A percentile compares a stretch with the other conserved stretches of the same genome.
These are phyloP conservation scores for Lotmaria passim DNA, from an alignment of 208 protist species.

Conservation along the genomic window DNA sequence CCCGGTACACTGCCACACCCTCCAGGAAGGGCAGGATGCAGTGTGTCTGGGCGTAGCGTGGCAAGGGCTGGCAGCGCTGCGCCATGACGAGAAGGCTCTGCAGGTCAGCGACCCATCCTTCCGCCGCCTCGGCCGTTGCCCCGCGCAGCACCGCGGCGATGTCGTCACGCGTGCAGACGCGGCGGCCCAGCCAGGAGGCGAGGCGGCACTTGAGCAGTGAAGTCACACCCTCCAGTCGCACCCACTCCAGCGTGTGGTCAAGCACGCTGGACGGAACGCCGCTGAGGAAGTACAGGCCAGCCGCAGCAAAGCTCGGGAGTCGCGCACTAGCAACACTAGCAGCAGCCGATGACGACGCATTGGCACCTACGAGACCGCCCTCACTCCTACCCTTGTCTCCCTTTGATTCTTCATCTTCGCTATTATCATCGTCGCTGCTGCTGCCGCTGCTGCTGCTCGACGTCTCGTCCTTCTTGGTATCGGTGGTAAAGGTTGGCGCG, in stretches of 20 bases:
- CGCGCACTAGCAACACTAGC: neutral
- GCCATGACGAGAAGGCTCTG: constrained; percentile 33
- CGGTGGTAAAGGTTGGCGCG: neutral
- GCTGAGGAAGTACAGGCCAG: constrained; percentile 65
- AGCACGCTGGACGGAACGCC: constrained; percentile 48
- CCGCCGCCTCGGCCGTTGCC: constrained; percentile 13
- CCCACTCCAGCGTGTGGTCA: constrained; percentile 39
- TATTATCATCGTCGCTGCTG: constrained; percentile 26
- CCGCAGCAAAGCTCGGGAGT: constrained; percentile 53
- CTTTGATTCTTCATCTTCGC: constrained; percentile 7
- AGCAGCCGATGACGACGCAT: neutral
- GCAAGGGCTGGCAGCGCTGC: constrained; percentile 58
- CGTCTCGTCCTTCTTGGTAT: neutral
- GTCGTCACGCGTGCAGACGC: constrained; percentile 28
- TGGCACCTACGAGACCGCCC: too few species aligned
- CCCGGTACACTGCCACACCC: constrained; percentile 47
- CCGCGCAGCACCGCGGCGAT: constrained; percentile 19
- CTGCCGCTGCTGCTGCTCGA: neutral
- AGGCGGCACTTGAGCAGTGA: constrained; percentile 61
- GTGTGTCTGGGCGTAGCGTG: constrained; percentile 46
- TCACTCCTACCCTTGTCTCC: neutral
- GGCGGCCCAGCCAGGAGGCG: constrained; percentile 34
- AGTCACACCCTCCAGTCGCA: constrained; percentile 68
- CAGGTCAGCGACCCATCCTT: constrained; percentile 45
- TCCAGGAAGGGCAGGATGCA: constrained; percentile 67